A percentile compares a stretch with the other conserved stretches of the same genome.
phyloP scores from a whole-genome alignment of 2,329 filamentous ascomycete genomes.

The Penicillium sp. region DNA sequence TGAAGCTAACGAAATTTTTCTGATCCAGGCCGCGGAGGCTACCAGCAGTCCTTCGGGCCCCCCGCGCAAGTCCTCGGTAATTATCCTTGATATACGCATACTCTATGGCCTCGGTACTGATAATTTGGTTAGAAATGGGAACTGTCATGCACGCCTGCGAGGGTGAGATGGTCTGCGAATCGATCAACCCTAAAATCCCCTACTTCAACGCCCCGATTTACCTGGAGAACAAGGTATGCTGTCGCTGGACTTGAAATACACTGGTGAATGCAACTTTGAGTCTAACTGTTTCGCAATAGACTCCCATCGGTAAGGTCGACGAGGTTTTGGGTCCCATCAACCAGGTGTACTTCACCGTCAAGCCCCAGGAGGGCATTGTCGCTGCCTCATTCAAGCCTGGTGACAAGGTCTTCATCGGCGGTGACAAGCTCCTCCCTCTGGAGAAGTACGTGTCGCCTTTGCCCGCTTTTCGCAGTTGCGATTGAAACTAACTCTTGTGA shows the following conservation, averaged over 20 bases:
- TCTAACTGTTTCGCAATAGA: slow-evolving; percentile 47
- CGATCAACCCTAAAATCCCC: slow-evolving; percentile 89
- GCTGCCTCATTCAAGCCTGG: slow-evolving; percentile 90
- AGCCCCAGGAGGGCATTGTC: slow-evolving; percentile 93
- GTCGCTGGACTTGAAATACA: neutral
- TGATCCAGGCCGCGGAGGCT: slow-evolving; percentile 57
- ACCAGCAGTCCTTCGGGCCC: slow-evolving; percentile 59
- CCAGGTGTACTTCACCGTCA: slow-evolving; percentile 97
- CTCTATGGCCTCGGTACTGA: slow-evolving; percentile 27
- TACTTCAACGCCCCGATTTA: slow-evolving; percentile 99
- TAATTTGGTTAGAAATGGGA: slow-evolving; percentile 68
- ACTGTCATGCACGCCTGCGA: slow-evolving; percentile 91
- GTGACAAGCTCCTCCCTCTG: slow-evolving; percentile 88
- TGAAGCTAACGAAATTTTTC: slow-evolving; percentile 35
- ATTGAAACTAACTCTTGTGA: slow-evolving; percentile 13
- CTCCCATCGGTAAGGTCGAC: slow-evolving; percentile 90
- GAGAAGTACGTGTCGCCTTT: slow-evolving; percentile 59
- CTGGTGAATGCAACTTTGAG: neutral
- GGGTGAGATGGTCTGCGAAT: slow-evolving; percentile 96
- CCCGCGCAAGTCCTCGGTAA: slow-evolving; percentile 58
- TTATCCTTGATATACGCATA: slow-evolving; percentile 12
- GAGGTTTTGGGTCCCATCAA: slow-evolving; percentile 97
- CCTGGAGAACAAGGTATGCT: slow-evolving; percentile 86
- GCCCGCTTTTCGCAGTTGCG: neutral
- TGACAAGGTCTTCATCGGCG: slow-evolving; percentile 94